Base-by-base conservation (phyloP, 495 filamentous ascomycete species). In the Aspergillus steynii region DNA sequence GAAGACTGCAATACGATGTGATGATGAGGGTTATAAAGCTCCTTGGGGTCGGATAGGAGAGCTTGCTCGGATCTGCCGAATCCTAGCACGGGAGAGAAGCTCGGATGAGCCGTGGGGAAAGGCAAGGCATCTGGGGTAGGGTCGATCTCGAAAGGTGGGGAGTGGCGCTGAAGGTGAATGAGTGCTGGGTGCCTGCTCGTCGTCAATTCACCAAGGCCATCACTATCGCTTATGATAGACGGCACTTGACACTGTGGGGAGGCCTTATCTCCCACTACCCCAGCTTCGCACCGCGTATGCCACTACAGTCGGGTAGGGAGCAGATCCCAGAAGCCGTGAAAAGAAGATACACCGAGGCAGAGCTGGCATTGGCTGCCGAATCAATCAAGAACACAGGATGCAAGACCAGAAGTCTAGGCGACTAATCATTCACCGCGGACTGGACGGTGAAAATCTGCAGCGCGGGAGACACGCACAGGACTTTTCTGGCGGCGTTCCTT, bases 11-110 rank as follows among this genome's bases (percentile, higher is more conserved):
- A 34, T 9, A 7, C 31, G 9, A 9, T 9, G 31, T 34, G 31
- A 9, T 34, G 1, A 9, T 42, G 12, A 42, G 37, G 37, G 1
- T 42, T 42, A 42, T 42, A 42, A 42, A 42, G 5, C 9, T 4
- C 10, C 7, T 14, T 12, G 12, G 37, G 37, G 9, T 54, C 50
- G 58, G 50, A 60, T 60, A 20, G n/a, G 50, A 34, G 9, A 46
- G 32, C 5, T 9, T 31, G 31, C 15, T 54, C 50, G 58, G 58
- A 60, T 47, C 31, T 60, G 46, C 58, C 58, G 58, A 60, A 54
- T 15, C 5, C 26, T 42, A 45, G 28, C 15, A 51, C 58, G 49
- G 58, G 47, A 53, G 9, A 4, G 5, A 37, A 26, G 20, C 50
- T 60, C 58, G 58, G 58, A 59, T 51, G 56, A 50, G 25, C 2